Evolutionary conservation across 1,284 basidiomycete genomes (phyloP).

Genomic region (Tylopilus orsonianus): DNA sequence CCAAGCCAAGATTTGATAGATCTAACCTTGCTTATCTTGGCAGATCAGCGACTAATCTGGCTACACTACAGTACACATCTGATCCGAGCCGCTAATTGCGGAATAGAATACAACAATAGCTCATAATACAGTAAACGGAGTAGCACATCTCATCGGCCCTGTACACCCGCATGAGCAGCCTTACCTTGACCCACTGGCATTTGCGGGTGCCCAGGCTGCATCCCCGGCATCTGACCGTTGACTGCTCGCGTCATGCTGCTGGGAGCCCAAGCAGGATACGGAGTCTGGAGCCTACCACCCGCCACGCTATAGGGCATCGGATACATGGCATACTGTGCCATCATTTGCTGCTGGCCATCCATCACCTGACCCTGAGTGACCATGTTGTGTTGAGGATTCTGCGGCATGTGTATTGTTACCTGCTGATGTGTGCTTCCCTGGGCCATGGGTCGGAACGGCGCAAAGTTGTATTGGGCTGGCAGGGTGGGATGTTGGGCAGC

Average conservation of each 20-base stretch:
- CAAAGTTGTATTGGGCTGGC: slow-evolving; percentile 24
- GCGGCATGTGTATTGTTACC: slow-evolving; percentile 22
- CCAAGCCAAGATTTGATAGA: slow-evolving; percentile 1
- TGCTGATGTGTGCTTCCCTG: slow-evolving; percentile 31
- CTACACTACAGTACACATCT: slow-evolving; percentile 5
- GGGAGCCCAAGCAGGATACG: slow-evolving; percentile 31
- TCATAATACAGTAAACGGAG: slow-evolving; percentile 5
- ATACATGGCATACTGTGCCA: slow-evolving; percentile 35
- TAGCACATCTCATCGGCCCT: slow-evolving; percentile 34
- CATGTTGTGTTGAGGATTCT: slow-evolving; percentile 25
- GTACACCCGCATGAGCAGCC: slow-evolving; percentile 38
- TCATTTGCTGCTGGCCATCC: slow-evolving; percentile 31
- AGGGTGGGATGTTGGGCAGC: slow-evolving; percentile 23
- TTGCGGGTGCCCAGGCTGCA: slow-evolving; percentile 35
- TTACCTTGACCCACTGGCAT: slow-evolving; percentile 36
- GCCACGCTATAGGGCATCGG: slow-evolving; percentile 32
- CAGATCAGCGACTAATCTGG: slow-evolving; percentile 15
- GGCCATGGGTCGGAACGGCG: slow-evolving; percentile 23
- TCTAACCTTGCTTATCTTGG: slow-evolving; percentile 21
- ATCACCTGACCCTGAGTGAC: slow-evolving; percentile 23
- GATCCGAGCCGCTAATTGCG: not conserved
- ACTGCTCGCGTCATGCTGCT: slow-evolving; percentile 30
- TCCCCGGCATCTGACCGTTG: slow-evolving; percentile 29
- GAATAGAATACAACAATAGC: slow-evolving; percentile 10
- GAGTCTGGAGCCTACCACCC: slow-evolving; percentile 22